Evolutionary conservation across 495 filamentous ascomycete species (phyloP), one percentile per base, ranked within the genome.

Genomic region (Penicillium longicatenatum): DNA sequence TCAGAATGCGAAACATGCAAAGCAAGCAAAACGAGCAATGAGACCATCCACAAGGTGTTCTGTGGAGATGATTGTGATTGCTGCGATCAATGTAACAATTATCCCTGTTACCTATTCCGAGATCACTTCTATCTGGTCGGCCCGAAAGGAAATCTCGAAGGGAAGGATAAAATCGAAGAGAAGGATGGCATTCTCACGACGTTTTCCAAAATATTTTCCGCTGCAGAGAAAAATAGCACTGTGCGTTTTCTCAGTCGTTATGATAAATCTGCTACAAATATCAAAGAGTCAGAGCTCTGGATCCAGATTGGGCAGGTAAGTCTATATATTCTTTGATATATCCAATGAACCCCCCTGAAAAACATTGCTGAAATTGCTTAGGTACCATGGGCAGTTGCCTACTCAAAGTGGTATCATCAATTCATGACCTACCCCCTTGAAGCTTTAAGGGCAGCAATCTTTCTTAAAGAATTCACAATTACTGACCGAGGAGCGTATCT

Each of bases 181-280:
- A 6, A 26, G 7, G 39, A 54, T 2, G 67, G 71, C 39, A 67
- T 78, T 33, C 43, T 55, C 7, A 57, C 57, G 3, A 67, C 69
- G 47, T 70, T 77, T 52, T 63, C 71, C 8, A 48, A 68, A 2
- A 24, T 79, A 4, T 42, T 10, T 17, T 71, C 66, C 49, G 54
- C 55, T 5, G 55, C 68, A 4, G 71, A 71, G 0, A 14, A n/a
- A 4, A 59, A 46, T n/a, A 61, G 62, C 6, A 58, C 68, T 0
- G 69, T 72, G 10, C 67, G 70, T 12, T 79, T 78, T 46, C 69
- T 81, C 41, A 56, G 53, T 29, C 71, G 73, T 6, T 74, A 68
- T 54, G 78, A 81, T 61, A 80, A 77, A 54, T 78, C 74, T 6
- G 77, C 77, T 0, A 76, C 73, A 6, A 79, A 77, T 39, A 79